Percentiles rank a stretch among this genome's conserved stretches.
phyloP scores from a whole-genome alignment of 371 early-diverging fungal genomes.

The Rhizomucor pusillus region DNA sequence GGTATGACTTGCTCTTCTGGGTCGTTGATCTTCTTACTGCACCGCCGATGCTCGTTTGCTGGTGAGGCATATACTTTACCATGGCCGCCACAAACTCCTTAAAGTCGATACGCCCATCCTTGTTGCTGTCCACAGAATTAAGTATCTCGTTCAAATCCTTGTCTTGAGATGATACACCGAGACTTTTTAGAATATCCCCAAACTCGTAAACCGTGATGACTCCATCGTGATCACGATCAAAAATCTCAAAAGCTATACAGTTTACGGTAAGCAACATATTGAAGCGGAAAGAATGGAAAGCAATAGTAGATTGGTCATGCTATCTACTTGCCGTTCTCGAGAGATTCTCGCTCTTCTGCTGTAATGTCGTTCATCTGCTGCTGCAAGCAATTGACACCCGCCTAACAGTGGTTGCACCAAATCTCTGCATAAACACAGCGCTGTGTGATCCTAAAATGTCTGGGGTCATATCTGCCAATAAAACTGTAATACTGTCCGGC shows the following conservation, averaged over 20 bases:
- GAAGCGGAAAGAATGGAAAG: too few species aligned
- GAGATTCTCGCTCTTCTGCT: conserved; percentile 9
- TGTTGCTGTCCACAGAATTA: conserved; percentile 36
- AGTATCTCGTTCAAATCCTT: conserved; percentile 58
- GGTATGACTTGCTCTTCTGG: conserved; percentile 10
- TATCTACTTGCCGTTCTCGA: conserved; percentile 3
- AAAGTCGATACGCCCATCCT: conserved; percentile 49
- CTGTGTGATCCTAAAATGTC: too few species aligned
- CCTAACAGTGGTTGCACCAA: too few species aligned
- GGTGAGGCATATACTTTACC: conserved; percentile 49
- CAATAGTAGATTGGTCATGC: neutral
- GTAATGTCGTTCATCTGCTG: conserved; percentile 2
- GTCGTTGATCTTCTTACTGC: too few species aligned
- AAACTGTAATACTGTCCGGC: too few species aligned
- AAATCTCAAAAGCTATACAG: conserved; percentile 55
- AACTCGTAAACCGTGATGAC: conserved; percentile 56
- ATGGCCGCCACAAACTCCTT: conserved; percentile 70
- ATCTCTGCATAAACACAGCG: too few species aligned
- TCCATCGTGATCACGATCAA: conserved; percentile 62
- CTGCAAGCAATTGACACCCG: too few species aligned
- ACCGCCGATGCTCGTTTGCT: conserved; percentile 8
- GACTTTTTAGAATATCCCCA: conserved; percentile 62
- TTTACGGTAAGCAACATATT: too few species aligned
- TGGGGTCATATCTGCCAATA: too few species aligned
- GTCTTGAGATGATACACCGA: conserved; percentile 64